Evolutionary conservation across 2,329 filamentous ascomycete genomes (phyloP).

Genomic region (Pestalotiopsis sp.): DNA sequence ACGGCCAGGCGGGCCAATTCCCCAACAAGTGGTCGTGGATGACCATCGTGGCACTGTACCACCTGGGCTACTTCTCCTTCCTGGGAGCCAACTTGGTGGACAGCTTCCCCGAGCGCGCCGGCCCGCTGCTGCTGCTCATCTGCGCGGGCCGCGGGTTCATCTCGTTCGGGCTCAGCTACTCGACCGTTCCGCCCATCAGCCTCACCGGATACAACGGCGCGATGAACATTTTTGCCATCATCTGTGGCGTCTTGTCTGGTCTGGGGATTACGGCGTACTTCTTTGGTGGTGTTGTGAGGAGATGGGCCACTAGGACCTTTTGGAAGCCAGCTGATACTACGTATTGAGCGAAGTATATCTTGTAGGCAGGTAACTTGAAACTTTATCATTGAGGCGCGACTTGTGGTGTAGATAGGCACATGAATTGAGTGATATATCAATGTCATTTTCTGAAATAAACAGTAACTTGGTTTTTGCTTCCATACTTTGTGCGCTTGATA

Average conservation of each 20-base stretch:
- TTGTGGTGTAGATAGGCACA: no score
- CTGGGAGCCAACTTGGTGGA: conserved; percentile 26
- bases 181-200: conserved; percentile 20
- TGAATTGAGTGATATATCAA: no score
- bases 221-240: conserved; percentile 21
- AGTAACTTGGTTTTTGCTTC: no score
- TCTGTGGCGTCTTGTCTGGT: conserved; percentile 16
- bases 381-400: no score
- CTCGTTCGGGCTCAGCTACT: conserved; percentile 25
- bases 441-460: no score
- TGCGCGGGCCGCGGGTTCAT: conserved; percentile 25
- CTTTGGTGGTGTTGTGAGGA: conserved; percentile 2
- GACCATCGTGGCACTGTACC: conserved; percentile 19
- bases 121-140: conserved; percentile 23
- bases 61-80: conserved; percentile 25
- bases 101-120: conserved; percentile 29
- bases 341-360: background rate
- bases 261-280: conserved; percentile 9
- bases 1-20: conserved; percentile 10
- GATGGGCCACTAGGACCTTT: conserved; percentile 3
- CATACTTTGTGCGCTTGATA: no score
- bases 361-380: no score
- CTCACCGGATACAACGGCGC: conserved; percentile 21
- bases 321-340: background rate
- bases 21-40: conserved; percentile 35